Conservation (phyloP, 306 rosid species). For the Fragaria nilgerrensis region DNA sequence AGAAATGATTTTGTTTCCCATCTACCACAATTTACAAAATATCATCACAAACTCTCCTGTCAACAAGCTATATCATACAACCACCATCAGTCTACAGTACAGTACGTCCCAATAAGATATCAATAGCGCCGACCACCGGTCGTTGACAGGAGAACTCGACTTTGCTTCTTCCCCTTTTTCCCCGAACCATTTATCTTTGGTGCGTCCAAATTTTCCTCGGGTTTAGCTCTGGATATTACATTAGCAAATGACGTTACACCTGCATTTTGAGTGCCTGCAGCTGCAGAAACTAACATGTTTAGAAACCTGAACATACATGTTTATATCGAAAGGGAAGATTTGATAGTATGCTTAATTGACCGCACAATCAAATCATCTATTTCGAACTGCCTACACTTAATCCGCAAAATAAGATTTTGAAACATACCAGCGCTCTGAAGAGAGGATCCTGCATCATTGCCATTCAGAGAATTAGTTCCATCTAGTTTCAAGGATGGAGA, state of each 20-base stretch:
- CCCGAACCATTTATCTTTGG: slow-evolving; percentile 67
- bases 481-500: slow-evolving; percentile 73
- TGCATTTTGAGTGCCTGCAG: slow-evolving; percentile 36
- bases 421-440: slow-evolving; percentile 47
- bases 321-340: neutral
- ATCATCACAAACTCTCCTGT: neutral
- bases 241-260: slow-evolving; percentile 69
- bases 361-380: neutral
- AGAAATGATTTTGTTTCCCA: neutral
- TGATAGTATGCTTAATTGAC: neutral
- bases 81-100: neutral
- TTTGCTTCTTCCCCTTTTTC: slow-evolving; percentile 79
- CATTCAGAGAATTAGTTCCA: slow-evolving; percentile 41
- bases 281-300: slow-evolving; percentile 27
- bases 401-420: neutral
- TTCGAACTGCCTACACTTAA: neutral
- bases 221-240: slow-evolving; percentile 57
- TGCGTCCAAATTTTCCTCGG: slow-evolving; percentile 39
- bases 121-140: slow-evolving; percentile 90
- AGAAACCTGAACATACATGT: slow-evolving; percentile 2
- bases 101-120: neutral
- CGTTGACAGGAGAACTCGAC: slow-evolving; percentile 81
- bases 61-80: neutral
- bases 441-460: slow-evolving; percentile 32
- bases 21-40: neutral